Base-by-base conservation (phyloP, 2,329 filamentous ascomycete genomes). In the Cercospora citrullina region DNA sequence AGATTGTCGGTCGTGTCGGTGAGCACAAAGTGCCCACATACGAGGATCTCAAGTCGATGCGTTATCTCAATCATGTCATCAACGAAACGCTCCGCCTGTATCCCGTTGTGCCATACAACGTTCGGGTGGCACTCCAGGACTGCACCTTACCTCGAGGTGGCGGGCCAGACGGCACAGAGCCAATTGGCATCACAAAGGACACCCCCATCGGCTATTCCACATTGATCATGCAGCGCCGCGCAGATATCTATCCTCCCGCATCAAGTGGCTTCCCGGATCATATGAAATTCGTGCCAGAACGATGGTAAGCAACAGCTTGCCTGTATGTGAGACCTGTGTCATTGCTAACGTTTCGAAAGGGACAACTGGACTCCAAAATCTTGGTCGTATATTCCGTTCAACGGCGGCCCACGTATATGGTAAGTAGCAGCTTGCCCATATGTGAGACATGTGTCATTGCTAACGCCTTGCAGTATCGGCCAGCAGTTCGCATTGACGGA, bases 1-100 rank as follows among this genome's bases (percentile, higher is more conserved):
- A 97, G 79, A 93, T 97, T 75, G 78, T 89, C 28, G 77, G 85
- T 1, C 83, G 83, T 0, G 86, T 97, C 4, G 93, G 93, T 1
- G 78, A 85, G 6, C 81, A 87, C 14, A 80, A 84, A 5, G 80
- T 84, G 3, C 83, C 83, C 9, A 93, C 90, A 0, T 97, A 96
- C 78, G 85, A 87, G 12, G 87, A 97, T 76, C 84, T 97, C 68
- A 97, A 96, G 83, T 85, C 85, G 72, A 96, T 97, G 93, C 90
- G 91, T 74, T 97, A 94, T 78, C 86, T 95, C 16, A 73, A 79
- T 59, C 78, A 81, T 69, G 77, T 74, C n/a, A 69, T 82, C 61
- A 81, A 81, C 71, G 80, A 82, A 71, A 78, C 74, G n/a, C 75
- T 85, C 5, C 80, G 83, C 9, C 75, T 85, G 18, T 84, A 84